Conservation (phyloP, 129 eudicot genomes). For the Helichrysum umbraculigerum region DNA sequence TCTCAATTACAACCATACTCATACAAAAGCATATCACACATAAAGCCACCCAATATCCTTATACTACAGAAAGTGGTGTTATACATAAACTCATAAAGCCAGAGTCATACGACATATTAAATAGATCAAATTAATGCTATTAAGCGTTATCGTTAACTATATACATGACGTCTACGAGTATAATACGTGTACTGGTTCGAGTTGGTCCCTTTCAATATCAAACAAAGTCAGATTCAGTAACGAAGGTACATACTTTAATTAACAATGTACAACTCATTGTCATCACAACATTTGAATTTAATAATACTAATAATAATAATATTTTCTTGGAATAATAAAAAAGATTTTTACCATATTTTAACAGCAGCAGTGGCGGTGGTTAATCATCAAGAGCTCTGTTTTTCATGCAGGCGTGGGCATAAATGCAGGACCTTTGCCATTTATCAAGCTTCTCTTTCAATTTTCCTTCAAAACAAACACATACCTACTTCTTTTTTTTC, state of each 20-base stretch:
- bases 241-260: neutral
- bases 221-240: slow-evolving; percentile 16
- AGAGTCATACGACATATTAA: neutral
- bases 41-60: slow-evolving; percentile 31
- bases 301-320: neutral
- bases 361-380: slow-evolving; percentile 84
- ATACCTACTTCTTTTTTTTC: neutral
- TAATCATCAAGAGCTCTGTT: slow-evolving; percentile 95
- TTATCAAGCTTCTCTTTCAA: slow-evolving; percentile 35
- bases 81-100: slow-evolving; percentile 33
- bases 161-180: slow-evolving; percentile 21
- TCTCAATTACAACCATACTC: no score
- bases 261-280: slow-evolving; percentile 18
- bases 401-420: slow-evolving; percentile 94
- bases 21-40: neutral
- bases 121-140: neutral
- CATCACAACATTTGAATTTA: slow-evolving; percentile 19
- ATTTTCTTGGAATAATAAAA: slow-evolving; percentile 21
- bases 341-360: slow-evolving; percentile 20
- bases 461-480: slow-evolving; percentile 30
- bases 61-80: slow-evolving; percentile 5
- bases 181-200: neutral
- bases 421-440: slow-evolving; percentile 68
- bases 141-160: neutral
- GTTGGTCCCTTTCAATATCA: slow-evolving; percentile 32